Conservation (phyloP, 768 basidiomycete species). For the Lactifluus echinatus region DNA sequence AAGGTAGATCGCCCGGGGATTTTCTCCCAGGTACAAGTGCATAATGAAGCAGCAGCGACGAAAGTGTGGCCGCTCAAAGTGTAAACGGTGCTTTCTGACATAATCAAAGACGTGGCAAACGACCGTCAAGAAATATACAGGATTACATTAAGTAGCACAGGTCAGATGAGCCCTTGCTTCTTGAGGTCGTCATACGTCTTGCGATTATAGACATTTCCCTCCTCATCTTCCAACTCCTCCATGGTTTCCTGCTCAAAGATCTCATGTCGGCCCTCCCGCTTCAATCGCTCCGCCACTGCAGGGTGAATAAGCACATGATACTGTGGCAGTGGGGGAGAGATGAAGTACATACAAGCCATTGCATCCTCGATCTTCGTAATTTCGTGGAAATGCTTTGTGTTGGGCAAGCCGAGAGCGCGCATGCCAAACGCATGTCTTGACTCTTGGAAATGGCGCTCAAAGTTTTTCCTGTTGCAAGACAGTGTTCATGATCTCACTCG, state of each 20-base stretch:
- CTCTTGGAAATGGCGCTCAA: conserved; percentile 96
- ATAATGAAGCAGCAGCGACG: conserved; percentile 31
- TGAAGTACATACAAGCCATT: conserved; percentile 62
- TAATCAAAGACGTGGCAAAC: not conserved
- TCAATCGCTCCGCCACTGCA: conserved; percentile 92
- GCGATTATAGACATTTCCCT: conserved; percentile 96
- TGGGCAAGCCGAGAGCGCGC: conserved; percentile 93
- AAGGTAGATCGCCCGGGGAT: conserved; percentile 64
- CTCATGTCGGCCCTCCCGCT: conserved; percentile 92
- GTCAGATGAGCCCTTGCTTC: conserved; percentile 82
- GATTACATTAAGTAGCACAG: not conserved
- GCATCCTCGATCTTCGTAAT: conserved; percentile 97
- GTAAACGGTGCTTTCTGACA: not conserved
- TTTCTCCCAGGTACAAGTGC: conserved; percentile 66
- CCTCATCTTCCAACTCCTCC: conserved; percentile 97
- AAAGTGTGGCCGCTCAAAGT: no score
- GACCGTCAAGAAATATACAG: not conserved
- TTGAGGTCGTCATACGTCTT: conserved; percentile 98
- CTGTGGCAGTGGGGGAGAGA: not conserved
- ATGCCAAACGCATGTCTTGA: conserved; percentile 96
- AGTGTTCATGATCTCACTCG: not conserved
- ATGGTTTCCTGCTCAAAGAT: conserved; percentile 90
- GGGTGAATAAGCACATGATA: not conserved
- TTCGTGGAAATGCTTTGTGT: conserved; percentile 98
- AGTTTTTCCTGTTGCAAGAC: conserved; percentile 73